phyloP scores from a whole-genome alignment of 2,329 filamentous ascomycete genomes.

The Exutisphaerella laricina region DNA sequence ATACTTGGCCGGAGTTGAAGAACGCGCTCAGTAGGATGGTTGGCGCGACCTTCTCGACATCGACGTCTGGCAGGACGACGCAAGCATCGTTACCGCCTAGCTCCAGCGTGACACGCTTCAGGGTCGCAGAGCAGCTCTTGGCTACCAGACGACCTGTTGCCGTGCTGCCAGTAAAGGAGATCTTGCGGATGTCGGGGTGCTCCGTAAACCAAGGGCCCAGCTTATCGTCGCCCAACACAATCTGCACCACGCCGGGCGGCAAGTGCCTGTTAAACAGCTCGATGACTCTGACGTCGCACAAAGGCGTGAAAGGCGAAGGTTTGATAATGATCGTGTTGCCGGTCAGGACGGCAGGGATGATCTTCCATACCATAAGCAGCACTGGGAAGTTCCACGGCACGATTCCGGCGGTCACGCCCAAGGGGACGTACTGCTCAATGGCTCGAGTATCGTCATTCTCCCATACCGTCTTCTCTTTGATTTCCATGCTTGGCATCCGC shows the following conservation, averaged over 20 bases:
- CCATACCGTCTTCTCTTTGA: conserved; percentile 17
- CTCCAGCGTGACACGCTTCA: conserved; percentile 47
- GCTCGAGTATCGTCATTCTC: conserved; percentile 17
- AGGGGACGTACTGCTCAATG: conserved; percentile 19
- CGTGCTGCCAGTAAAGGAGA: conserved; percentile 43
- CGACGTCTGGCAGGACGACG: conserved; percentile 43
- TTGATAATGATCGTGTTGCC: conserved; percentile 58
- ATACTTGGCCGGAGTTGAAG: conserved; percentile 53
- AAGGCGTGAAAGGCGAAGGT: conserved; percentile 56
- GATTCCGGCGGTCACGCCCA: conserved; percentile 20
- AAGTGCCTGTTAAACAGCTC: conserved; percentile 44
- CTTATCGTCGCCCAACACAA: conserved; percentile 38
- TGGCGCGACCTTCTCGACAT: conserved; percentile 35
- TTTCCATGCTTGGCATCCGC: conserved; percentile 18
- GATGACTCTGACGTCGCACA: conserved; percentile 43
- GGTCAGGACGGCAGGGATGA: conserved; percentile 55
- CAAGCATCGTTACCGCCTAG: conserved; percentile 45
- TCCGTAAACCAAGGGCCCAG: conserved; percentile 21
- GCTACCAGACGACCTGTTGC: conserved; percentile 37
- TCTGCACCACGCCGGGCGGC: conserved; percentile 40
- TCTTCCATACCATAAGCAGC: conserved; percentile 44
- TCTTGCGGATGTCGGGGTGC: conserved; percentile 49
- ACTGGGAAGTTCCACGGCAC: conserved; percentile 27
- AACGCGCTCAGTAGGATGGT: conserved; percentile 59
- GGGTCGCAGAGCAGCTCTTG: conserved; percentile 33